phyloP scores from a whole-genome alignment of 805 yeast genomes.

The Saturnispora quitensis region DNA sequence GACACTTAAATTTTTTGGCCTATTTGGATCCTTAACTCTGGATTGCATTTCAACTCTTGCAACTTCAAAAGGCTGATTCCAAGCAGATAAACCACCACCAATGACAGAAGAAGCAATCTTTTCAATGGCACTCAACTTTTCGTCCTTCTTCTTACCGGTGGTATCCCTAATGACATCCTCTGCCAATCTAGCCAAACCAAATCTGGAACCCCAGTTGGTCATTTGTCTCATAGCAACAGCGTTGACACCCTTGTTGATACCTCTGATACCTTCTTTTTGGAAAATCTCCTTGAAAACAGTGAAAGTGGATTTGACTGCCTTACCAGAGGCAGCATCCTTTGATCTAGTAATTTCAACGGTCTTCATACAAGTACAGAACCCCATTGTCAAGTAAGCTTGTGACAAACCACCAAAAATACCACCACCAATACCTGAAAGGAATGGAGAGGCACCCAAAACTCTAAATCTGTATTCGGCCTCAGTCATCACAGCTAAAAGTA shows the following conservation, averaged over 20 bases:
- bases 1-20: conserved; percentile 87
- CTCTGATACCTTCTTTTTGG: conserved; percentile 79
- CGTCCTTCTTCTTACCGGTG: conserved; percentile 47
- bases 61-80: conserved; percentile 99
- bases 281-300: conserved; percentile 82
- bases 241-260: conserved; percentile 95
- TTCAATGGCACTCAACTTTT: conserved; percentile 62
- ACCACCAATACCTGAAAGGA: conserved; percentile 86
- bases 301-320: conserved; percentile 63
- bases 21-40: conserved; percentile 84
- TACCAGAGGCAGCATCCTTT: conserved; percentile 65
- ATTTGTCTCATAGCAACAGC: conserved; percentile 98
- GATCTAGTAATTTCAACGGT: conserved; percentile 94
- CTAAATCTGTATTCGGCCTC: conserved; percentile 80
- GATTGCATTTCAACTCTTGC: conserved; percentile 98
- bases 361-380: conserved; percentile 98
- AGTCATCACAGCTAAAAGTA: conserved; percentile 80
- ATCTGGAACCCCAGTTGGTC: conserved; percentile 99
- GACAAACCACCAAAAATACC: conserved; percentile 96
- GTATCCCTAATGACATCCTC: conserved; percentile 69
- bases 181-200: conserved; percentile 85
- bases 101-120: conserved; percentile 77
- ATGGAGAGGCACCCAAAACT: conserved; percentile 55
- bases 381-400: conserved; percentile 94
- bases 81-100: conserved; percentile 96